phyloP scores from a whole-genome alignment of 768 basidiomycete genomes.

The Serendipita sp. region DNA sequence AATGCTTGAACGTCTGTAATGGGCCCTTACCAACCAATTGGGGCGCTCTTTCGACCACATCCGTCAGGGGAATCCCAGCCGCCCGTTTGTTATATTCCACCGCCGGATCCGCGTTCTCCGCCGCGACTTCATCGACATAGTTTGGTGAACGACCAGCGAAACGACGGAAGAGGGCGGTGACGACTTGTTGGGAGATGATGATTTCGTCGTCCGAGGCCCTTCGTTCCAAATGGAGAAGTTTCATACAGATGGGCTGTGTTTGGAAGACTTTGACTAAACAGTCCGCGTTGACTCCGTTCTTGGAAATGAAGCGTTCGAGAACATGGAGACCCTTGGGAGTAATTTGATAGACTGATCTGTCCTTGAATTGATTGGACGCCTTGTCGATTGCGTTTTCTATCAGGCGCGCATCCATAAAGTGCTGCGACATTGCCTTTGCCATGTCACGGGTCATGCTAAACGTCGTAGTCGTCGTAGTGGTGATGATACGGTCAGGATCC shows the following conservation, averaged over 20 bases:
- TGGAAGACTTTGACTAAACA: constrained; percentile 79
- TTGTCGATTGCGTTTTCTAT: constrained; percentile 95
- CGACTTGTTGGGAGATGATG: constrained; percentile 82
- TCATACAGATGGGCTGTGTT: constrained; percentile 90
- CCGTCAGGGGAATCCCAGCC: constrained; percentile 53
- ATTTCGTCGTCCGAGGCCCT: constrained; percentile 90
- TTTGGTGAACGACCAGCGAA: constrained; percentile 83
- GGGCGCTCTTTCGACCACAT: constrained; percentile 49
- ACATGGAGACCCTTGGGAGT: constrained; percentile 98
- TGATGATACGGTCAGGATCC: constrained; percentile 94
- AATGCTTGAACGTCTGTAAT: constrained; percentile 40
- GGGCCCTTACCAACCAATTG: constrained; percentile 33
- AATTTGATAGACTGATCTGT: constrained; percentile 86
- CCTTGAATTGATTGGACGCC: constrained; percentile 81
- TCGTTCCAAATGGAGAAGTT: constrained; percentile 90
- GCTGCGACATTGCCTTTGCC: constrained; percentile 99
- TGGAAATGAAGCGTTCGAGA: constrained; percentile 97
- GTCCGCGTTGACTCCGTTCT: constrained; percentile 95
- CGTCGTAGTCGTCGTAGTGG: constrained; percentile 97
- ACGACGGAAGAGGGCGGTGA: constrained; percentile 90
- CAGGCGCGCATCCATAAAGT: constrained; percentile 97
- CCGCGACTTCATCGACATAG: constrained; percentile 31
- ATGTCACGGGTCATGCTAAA: constrained; percentile 99
- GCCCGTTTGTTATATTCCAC: constrained; percentile 64
- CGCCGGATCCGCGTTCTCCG: constrained; percentile 37